Base-by-base conservation (phyloP, 1,284 basidiomycete genomes). In the Mycosarcoma maydis region DNA sequence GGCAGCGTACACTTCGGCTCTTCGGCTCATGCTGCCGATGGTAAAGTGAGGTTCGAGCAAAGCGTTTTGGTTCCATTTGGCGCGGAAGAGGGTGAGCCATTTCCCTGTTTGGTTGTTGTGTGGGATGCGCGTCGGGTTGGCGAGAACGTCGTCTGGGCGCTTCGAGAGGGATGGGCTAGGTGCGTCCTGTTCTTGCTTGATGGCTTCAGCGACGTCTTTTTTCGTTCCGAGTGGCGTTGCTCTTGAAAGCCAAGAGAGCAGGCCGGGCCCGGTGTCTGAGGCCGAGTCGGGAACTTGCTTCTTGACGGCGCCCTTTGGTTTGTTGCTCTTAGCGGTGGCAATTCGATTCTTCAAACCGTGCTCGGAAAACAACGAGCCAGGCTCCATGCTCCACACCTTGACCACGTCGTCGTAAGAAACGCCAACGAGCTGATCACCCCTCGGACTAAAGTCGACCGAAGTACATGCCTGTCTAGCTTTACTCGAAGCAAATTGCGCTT, bases 61-160 rank as follows among this genome's bases (percentile, higher is more conserved):
- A 1, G 77, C 47, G 33, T 80, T 78, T n/a, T 34, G 48, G 43
- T 77, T 62, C 76, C 78, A 80, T 19, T 44, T 50, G 2, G 73
- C 76, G 3, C 80, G 62, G 65, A 81, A 80, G 27, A 80, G 61
- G n/a, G 78, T 81, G 19, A 81, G 66, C 80, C 80, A 81, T 41
- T 75, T 75, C 17, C 80, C 80, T 3, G 80, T 81, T 26, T 80
- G 76, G 39, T 81, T 81, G 66, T 81, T 81, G 56, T 81, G 79
- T 7, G 72, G 68, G 19, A 81, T 58, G 11, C 43, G 52, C 6
- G 29, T 45, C 0, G 73, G 72, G 7, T 52, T 37, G 8, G 42
- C 52, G 2, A 79, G 68, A 2, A 74, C 22, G 41, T 80, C 66
- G 16, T 67, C 20, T 3, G 69, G 73, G 34, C 57, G 51, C 38